Base-by-base conservation (phyloP, 2,329 filamentous ascomycete species). In the Epichloe baconii region DNA sequence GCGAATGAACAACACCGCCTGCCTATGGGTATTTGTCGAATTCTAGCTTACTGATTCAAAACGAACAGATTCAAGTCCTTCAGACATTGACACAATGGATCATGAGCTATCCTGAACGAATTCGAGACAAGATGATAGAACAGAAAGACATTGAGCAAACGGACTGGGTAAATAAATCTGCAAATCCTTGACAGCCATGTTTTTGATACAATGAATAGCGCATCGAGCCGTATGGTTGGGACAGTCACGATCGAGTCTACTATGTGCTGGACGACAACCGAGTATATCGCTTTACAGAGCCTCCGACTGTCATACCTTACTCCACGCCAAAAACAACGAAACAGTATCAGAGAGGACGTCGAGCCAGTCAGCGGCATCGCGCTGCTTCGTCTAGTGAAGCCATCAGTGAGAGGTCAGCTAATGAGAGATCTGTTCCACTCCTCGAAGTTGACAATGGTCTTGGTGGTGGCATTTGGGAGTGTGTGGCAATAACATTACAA, bases 211-310 rank as follows among this genome's bases (percentile, higher is more conserved):
- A 14, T 5, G 23, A 19, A 8, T 49, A 85, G 82, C 74, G 82
- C 53, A 88, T 93, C 57, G 86, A 91, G 61, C 85, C 86, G 0
- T 83, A 85, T 55, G 93, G 93, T 10, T 97, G 88, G 82, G 93
- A 98, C 65, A 77, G 81, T 21, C 76, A 95, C 45, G 90, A 95
- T 56, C 83, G 88, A 38, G 83, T 82, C 37, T 95, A 97, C 64
- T 95, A 85, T 62, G 83, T 97, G 3, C 77, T 98, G 3, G 91
- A 97, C 60, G 93, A 98, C 64, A 94, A 96, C 60, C 80, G 93
- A 55, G 74, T 98, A 42, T 98, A 98, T 65, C 86, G 90, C 51
- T 76, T 85, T 54, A 88, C 86, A n/a, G 87, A 95, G 53, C 77
- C 85, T 26, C 79, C 80, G 6, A 68, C 75, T 5, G 69, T 74